phyloP scores from a whole-genome alignment of 2,329 filamentous ascomycete species.

The Magnaporthiopsis poae region DNA sequence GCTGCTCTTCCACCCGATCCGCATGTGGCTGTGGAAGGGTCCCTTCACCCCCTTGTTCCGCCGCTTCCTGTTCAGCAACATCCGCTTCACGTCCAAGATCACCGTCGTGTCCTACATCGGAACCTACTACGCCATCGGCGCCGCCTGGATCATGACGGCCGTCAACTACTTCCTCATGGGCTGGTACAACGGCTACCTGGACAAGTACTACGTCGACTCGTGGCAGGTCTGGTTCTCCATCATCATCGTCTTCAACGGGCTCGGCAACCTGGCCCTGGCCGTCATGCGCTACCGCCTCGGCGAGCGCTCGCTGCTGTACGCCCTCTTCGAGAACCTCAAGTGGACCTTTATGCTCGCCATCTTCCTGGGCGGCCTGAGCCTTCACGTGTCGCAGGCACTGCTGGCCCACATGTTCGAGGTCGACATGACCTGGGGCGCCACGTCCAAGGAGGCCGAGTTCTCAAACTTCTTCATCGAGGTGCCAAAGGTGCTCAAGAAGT shows the following conservation, averaged over 20 bases:
- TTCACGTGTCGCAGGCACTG: constrained; percentile 73
- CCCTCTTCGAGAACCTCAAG: constrained; percentile 57
- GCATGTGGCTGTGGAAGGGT: constrained; percentile 61
- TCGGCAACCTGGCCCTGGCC: constrained; percentile 63
- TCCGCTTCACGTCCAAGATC: constrained; percentile 65
- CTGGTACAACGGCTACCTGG: constrained; percentile 67
- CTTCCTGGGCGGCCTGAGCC: constrained; percentile 71
- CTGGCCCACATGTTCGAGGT: constrained; percentile 76
- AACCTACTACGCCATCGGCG: constrained; percentile 70
- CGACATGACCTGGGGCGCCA: constrained; percentile 78
- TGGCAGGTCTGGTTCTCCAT: constrained; percentile 76
- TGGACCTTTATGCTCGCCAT: constrained; percentile 67
- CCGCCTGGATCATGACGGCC: constrained; percentile 63
- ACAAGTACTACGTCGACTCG: constrained; percentile 71
- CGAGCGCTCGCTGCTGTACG: constrained; percentile 48
- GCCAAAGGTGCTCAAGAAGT: constrained; percentile 66
- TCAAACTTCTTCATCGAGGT: constrained; percentile 80
- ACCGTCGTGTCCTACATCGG: constrained; percentile 70
- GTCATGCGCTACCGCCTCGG: constrained; percentile 63
- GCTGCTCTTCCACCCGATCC: constrained; percentile 68
- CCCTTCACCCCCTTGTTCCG: constrained; percentile 74
- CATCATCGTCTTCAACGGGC: constrained; percentile 66
- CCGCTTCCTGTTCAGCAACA: constrained; percentile 61
- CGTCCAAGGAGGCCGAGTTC: constrained; percentile 70
- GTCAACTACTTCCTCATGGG: constrained; percentile 68